These are phyloP conservation scores for Fremontodendron californicum DNA, from an alignment of 345 rosid species.

Conservation along the genomic window DNA sequence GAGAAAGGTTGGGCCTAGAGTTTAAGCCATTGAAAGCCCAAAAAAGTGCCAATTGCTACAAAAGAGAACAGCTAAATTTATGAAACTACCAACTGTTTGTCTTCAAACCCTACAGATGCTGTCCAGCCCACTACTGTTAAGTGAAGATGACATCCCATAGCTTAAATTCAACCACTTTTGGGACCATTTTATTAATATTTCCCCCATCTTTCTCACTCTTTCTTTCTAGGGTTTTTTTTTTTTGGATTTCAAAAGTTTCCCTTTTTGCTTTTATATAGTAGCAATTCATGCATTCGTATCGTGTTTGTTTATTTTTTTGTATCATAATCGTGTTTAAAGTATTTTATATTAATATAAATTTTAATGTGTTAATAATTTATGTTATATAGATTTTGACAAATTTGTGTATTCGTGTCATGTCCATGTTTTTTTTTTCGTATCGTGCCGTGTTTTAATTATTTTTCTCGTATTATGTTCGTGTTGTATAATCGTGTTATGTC, in stretches of 20 bases:
- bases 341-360: too few species aligned
- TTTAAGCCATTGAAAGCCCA: background rate
- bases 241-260: background rate
- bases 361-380: too few species aligned
- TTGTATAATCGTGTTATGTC: too few species aligned
- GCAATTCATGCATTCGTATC: too few species aligned
- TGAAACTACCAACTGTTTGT: background rate
- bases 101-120: conserved; percentile 15
- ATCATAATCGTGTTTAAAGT: too few species aligned
- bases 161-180: conserved; percentile 23
- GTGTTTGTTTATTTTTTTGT: too few species aligned
- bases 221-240: background rate
- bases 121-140: conserved; percentile 36
- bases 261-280: background rate
- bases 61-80: background rate
- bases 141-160: conserved; percentile 13
- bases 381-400: too few species aligned
- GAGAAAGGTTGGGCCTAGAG: background rate
- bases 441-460: too few species aligned
- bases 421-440: too few species aligned
- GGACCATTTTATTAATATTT: conserved; percentile 30
- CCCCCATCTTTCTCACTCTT: background rate
- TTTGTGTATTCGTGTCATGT: too few species aligned
- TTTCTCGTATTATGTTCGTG: too few species aligned
- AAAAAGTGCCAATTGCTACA: background rate